These are phyloP conservation scores for Oxytropis ochrocephala DNA, from an alignment of 306 rosid species.

Conservation along the genomic window DNA sequence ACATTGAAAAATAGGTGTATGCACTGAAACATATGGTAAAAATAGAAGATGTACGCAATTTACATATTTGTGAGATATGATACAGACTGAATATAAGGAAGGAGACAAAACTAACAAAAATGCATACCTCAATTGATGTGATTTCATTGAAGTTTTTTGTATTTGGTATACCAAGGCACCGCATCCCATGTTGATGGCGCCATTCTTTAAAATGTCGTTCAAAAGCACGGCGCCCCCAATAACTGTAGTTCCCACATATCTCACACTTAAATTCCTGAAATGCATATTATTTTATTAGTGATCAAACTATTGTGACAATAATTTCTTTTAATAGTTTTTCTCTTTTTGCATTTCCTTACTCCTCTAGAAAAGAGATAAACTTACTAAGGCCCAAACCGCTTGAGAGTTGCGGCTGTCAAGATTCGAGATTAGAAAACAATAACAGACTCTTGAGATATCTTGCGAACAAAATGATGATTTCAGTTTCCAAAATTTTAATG, in stretches of 20 bases:
- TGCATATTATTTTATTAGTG: conserved; percentile 11
- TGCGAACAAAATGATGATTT: not conserved
- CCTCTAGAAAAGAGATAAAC: not conserved
- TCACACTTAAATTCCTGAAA: conserved; percentile 96
- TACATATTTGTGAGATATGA: not conserved
- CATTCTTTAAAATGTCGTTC: conserved; percentile 98
- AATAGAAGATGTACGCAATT: not conserved
- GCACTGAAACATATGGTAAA: not conserved
- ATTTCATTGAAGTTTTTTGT: conserved; percentile 96
- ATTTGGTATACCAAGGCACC: conserved; percentile 98
- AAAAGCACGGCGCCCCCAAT: conserved; percentile 98
- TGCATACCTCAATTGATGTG: conserved; percentile 84
- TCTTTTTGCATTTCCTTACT: not conserved
- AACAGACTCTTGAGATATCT: not conserved
- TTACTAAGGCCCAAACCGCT: not conserved
- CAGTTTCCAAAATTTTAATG: conserved; percentile 10
- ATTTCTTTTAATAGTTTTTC: not conserved
- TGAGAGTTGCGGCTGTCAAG: not conserved
- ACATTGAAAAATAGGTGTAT: no score
- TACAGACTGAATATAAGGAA: not conserved
- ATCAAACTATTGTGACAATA: conserved; percentile 11
- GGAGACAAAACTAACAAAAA: not conserved
- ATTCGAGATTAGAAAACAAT: not conserved
- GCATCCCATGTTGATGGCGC: conserved; percentile 99
- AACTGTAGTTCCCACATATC: conserved; percentile 98